Evolutionary conservation across 2,329 filamentous ascomycete genomes (phyloP), one percentile per base, ranked within the genome.

Genomic region (Dactylonectria estremocensis): DNA sequence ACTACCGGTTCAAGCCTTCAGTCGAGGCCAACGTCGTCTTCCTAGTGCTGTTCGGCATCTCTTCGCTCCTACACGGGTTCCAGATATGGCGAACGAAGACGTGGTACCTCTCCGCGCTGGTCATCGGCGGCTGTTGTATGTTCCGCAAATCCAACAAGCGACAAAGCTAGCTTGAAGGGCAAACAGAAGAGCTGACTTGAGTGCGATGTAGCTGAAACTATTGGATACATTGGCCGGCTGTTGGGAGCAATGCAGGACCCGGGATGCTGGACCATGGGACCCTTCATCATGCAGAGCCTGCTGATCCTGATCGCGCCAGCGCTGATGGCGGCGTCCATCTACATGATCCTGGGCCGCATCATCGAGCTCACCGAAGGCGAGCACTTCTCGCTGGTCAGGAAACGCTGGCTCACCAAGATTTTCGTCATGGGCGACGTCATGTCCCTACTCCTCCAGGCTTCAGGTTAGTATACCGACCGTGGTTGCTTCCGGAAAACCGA

Each of bases 401-500:
- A 79, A 1, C 79, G 61, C 9, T 85, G 82, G 81, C 74, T 88
- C 18, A 87, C 86, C 11, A 86, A 85, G 70, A 76, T 87, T 20
- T 88, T 88, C 65, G 84, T 88, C 3, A 69, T 79, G n/a, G 85
- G 85, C n/a, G 86, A 88, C 62, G 76, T 87, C 0, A 50, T 85
- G 0, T 85, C 82, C 7, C 83, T 88, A 2, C 64, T 77, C n/a
- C 60, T 79, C 7, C 78, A 80, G 45, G 72, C 72, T 3, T 70
- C 74, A 20, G 75, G 75, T 67, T 50, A 40, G 60, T 14, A 24
- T 48, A 71, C 37, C 7, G 4, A 7, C 24, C 4, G 7, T 28
- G 24, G 2, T 67, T 35, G n/a, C n/a, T 20, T 5, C 45, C 18
- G 3, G 3, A 66, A 69, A 64, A 46, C 24, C 55, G 9, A 2